Base-by-base conservation (phyloP, 192 early-diverging fungal species). In the Coemansia sp. region DNA sequence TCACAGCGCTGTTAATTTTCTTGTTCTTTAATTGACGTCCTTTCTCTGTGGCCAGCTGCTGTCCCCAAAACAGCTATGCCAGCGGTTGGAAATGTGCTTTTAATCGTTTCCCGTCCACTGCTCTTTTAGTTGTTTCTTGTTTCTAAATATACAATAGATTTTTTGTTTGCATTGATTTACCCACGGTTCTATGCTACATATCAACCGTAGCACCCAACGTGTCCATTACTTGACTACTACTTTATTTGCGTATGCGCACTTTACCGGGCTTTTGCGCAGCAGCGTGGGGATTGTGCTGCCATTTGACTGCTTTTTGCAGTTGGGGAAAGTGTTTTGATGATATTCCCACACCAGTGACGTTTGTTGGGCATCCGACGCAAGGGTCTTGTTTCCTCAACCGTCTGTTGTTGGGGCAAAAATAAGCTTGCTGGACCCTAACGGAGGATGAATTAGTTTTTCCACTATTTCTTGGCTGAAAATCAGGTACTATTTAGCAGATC, bases 61-160 rank as follows among this genome's bases (percentile, higher is more conserved):
- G 47, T 19, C 47, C 47, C 14, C 17, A 19, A 48, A 14, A 14
- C 47, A 48, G 15, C 47, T 19, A 5, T 5, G 9, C 6, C 0
- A 8, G 32, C 1, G 32, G 32, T 7, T 8, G 6, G 32, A 35
- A 35, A 35, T 35, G 32, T 35, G 8, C 32, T 35, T 8, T 32
- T 32, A 32, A 32, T 32, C 29, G 0, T 32, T 32, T 7, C 29
- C 29, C 29, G 29, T 32, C 6, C 4, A 32, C 4, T 32, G 29
- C 29, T 32, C 29, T 32, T 32, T 6, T 32, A 32, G 29, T 7
- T 32, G 29, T 32, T 32, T 21, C 23, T 23, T 52, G 50, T 23
- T 52, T 52, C 50, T 52, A 23, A 23, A 52, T 52, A 52, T 52
- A 15, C 50, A 52, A 52, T 52, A 52, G 50, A 52, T 52, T 52